Conservation (phyloP, 345 rosid species). For the Iberis pinnata region DNA sequence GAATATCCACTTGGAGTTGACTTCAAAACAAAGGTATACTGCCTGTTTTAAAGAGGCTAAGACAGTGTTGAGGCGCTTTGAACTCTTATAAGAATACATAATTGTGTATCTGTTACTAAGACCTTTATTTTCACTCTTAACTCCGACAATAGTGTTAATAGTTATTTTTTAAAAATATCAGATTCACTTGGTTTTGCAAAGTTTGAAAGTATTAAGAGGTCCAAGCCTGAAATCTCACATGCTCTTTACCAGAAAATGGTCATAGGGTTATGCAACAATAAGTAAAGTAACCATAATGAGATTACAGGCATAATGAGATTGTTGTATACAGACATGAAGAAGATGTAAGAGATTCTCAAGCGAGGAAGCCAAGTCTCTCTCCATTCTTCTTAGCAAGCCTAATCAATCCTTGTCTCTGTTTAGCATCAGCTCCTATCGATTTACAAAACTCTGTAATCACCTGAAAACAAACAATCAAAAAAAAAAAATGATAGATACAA, state of each 20-base stretch:
- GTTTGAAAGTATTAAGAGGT: too few species aligned
- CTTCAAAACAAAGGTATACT: too few species aligned
- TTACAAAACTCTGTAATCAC: conserved; percentile 93
- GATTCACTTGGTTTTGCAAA: conserved; percentile 12
- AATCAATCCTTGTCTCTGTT: conserved; percentile 94
- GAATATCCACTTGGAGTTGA: not conserved
- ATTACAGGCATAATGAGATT: too few species aligned
- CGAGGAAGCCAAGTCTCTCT: conserved; percentile 89
- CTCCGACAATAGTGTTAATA: conserved; percentile 5
- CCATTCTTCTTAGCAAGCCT: conserved; percentile 98
- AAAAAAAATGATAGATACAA: too few species aligned
- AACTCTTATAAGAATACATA: conserved; percentile 3
- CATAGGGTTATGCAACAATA: too few species aligned
- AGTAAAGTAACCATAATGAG: too few species aligned
- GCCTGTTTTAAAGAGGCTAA: not conserved
- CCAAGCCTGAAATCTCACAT: too few species aligned
- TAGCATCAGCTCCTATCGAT: conserved; percentile 91
- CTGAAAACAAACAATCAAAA: conserved; percentile 29
- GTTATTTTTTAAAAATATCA: too few species aligned
- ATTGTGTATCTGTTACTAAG: not conserved
- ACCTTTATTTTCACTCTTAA: not conserved
- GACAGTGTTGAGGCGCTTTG: not conserved
- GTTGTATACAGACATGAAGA: conserved; percentile 15
- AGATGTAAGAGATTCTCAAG: conserved; percentile 30
- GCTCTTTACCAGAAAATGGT: too few species aligned